Evolutionary conservation across 1,284 basidiomycete species (phyloP).

Genomic region (Athelia psychrophila): DNA sequence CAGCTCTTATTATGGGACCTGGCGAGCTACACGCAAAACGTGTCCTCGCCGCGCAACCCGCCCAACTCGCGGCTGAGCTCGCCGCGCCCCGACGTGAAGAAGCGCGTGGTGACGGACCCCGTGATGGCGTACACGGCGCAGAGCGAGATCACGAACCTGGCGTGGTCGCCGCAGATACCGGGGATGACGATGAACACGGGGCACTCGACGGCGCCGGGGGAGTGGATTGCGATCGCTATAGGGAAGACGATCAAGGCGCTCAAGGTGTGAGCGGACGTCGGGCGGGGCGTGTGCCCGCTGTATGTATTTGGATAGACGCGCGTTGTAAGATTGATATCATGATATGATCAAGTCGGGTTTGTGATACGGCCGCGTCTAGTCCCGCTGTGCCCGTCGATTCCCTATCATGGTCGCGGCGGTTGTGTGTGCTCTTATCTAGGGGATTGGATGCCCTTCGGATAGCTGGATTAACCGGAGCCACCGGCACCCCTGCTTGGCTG

Average conservation of each 20-base stretch:
- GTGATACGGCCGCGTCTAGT: no score
- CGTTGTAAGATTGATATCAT: not conserved
- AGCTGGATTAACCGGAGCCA: no score
- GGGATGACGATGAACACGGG: constrained; percentile 72
- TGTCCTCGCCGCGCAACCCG: constrained; percentile 54
- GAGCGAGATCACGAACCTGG: constrained; percentile 81
- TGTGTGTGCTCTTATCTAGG: not conserved
- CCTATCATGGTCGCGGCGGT: no score
- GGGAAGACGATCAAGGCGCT: constrained; percentile 82
- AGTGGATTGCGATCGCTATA: constrained; percentile 89
- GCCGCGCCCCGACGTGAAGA: constrained; percentile 73
- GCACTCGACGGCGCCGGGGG: constrained; percentile 70
- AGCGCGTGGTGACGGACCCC: constrained; percentile 69
- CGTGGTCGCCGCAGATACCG: constrained; percentile 81
- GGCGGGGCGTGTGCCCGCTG: not conserved
- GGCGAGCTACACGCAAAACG: constrained; percentile 54
- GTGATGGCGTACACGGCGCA: constrained; percentile 81
- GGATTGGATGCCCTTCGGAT: no score
- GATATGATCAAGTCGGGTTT: not conserved
- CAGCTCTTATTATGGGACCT: constrained; percentile 92
- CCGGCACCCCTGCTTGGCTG: no score
- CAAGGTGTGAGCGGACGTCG: constrained; percentile 57
- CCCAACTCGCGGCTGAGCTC: constrained; percentile 64
- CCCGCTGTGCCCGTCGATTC: no score
- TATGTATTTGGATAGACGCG: not conserved